These are phyloP conservation scores for Theileria annulata DNA, from an alignment of 169 alveolate genomes.

Conservation along the genomic window DNA sequence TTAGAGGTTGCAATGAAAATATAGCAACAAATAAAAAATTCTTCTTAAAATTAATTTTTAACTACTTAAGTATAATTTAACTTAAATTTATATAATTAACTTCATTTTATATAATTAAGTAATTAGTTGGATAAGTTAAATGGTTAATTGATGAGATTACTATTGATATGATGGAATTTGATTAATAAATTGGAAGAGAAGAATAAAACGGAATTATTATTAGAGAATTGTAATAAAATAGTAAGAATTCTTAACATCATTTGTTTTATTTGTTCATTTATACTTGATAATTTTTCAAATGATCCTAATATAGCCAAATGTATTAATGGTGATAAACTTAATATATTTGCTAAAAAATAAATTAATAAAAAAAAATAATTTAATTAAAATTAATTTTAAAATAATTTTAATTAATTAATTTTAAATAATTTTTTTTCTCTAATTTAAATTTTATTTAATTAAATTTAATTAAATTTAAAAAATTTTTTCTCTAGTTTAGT, in stretches of 20 bases:
- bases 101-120: slow-evolving; percentile 75
- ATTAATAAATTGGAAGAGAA: slow-evolving; percentile 32
- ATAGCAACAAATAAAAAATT: no score
- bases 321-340: slow-evolving; percentile 65
- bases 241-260: slow-evolving; percentile 57
- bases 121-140: slow-evolving; percentile 63
- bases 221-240: slow-evolving; percentile 51
- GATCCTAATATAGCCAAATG: slow-evolving; percentile 43
- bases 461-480: no score
- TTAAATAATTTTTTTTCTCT: background rate
- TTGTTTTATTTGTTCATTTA: slow-evolving; percentile 8
- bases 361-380: slow-evolving; percentile 72
- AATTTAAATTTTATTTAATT: background rate
- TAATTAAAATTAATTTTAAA: slow-evolving; percentile 82
- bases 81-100: slow-evolving; percentile 90
- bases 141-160: slow-evolving; percentile 78
- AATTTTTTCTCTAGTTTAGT: no score
- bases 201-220: slow-evolving; percentile 39
- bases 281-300: slow-evolving; percentile 14
- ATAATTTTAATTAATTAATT: slow-evolving; percentile 34
- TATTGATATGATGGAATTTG: slow-evolving; percentile 33
- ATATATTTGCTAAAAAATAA: slow-evolving; percentile 54
- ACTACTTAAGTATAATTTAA: no score
- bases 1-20: no score
- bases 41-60: no score